These are phyloP conservation scores for Bretschneidera sinensis DNA, from an alignment of 345 rosid species.

Conservation along the genomic window DNA sequence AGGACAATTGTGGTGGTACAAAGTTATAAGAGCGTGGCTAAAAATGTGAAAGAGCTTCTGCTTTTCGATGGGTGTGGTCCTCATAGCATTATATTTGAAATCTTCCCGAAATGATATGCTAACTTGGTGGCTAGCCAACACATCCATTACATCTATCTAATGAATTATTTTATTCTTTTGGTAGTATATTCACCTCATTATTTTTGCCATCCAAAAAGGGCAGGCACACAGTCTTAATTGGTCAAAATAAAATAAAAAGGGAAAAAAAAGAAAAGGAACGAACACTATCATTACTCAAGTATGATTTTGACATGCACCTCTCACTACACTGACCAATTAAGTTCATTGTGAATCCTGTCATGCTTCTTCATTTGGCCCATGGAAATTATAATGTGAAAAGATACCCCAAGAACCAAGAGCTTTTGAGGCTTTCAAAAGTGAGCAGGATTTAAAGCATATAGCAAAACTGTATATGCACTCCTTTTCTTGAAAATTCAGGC, in stretches of 20 bases:
- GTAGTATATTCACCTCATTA: not conserved
- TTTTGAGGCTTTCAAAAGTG: not conserved
- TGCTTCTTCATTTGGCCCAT: too few species aligned
- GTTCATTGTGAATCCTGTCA: not conserved
- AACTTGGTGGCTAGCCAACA: constrained; percentile 18
- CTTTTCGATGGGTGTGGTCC: constrained; percentile 12
- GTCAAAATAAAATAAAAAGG: too few species aligned
- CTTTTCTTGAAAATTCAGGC: too few species aligned
- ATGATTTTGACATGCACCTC: constrained; percentile 25
- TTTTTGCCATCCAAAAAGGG: not conserved
- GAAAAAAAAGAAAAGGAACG: constrained; percentile 10
- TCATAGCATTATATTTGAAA: not conserved
- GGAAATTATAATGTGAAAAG: not conserved
- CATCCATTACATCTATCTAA: not conserved
- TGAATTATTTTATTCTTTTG: not conserved
- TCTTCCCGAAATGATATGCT: constrained; percentile 15
- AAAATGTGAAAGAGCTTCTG: too few species aligned
- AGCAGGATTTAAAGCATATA: not conserved
- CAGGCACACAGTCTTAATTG: not conserved
- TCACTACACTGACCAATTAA: constrained; percentile 1
- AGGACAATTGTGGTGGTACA: not conserved
- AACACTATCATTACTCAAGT: constrained; percentile 15
- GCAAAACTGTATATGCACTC: not conserved
- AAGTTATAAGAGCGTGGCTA: too few species aligned
- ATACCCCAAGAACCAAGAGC: not conserved